These are phyloP conservation scores for Atkinsonella hypoxylon DNA, from an alignment of 2,329 filamentous ascomycete genomes.

Conservation along the genomic window DNA sequence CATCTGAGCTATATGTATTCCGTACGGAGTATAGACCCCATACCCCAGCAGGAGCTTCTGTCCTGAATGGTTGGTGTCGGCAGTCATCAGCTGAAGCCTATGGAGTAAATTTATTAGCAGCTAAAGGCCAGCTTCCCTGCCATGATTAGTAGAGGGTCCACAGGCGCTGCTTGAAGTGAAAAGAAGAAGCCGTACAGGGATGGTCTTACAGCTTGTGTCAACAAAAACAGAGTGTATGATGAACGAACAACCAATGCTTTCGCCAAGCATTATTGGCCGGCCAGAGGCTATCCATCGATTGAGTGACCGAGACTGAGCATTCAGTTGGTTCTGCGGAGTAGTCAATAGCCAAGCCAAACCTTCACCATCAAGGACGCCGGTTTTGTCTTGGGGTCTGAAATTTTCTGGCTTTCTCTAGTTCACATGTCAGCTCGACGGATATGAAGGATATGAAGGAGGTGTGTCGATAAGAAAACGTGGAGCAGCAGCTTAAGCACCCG, in stretches of 20 bases:
- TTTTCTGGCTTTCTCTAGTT: neutral
- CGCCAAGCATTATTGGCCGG: too few species aligned
- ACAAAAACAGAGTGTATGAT: too few species aligned
- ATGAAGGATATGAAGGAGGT: slow-evolving; percentile 9
- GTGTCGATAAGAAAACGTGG: slow-evolving; percentile 18
- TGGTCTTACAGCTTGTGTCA: too few species aligned
- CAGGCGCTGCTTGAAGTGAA: too few species aligned
- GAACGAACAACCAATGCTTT: too few species aligned
- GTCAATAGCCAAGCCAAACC: too few species aligned
- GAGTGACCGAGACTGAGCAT: too few species aligned
- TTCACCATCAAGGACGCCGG: neutral
- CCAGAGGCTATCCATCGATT: too few species aligned
- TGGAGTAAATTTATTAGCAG: neutral
- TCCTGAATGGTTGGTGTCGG: slow-evolving; percentile 9
- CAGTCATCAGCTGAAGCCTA: slow-evolving; percentile 1
- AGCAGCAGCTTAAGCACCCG: slow-evolving; percentile 9
- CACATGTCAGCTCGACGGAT: slow-evolving; percentile 1
- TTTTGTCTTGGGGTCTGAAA: too few species aligned
- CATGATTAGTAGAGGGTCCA: neutral
- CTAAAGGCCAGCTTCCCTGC: neutral
- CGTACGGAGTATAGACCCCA: too few species aligned
- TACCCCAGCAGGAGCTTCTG: neutral
- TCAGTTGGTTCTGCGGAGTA: too few species aligned
- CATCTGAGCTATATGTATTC: neutral
- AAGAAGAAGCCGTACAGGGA: too few species aligned